Evolutionary conservation across 1,284 basidiomycete genomes (phyloP).

Genomic region (Microbotryum violaceum): DNA sequence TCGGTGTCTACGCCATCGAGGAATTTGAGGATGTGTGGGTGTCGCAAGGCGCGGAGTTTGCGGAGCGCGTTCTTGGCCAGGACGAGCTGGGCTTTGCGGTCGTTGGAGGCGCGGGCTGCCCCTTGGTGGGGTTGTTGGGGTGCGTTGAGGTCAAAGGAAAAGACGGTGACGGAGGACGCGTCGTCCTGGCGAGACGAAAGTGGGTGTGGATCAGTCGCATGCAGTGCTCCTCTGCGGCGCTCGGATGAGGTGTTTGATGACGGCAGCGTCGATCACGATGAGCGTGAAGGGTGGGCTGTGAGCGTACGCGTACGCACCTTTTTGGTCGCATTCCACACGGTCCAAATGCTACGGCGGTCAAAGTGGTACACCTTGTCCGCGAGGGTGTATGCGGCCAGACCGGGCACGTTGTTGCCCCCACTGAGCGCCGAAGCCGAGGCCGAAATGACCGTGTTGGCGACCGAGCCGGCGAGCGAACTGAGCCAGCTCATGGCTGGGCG

Average conservation of each 20-base stretch:
- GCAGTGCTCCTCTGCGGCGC: neutral
- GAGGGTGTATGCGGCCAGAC: conserved; percentile 55
- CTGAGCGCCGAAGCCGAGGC: conserved; percentile 20
- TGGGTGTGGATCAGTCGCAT: neutral
- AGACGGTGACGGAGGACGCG: conserved; percentile 69
- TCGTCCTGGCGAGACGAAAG: conserved; percentile 62
- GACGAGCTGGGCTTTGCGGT: conserved; percentile 54
- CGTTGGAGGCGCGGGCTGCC: conserved; percentile 49
- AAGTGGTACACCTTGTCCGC: conserved; percentile 64
- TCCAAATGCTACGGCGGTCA: conserved; percentile 67
- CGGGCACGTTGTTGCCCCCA: conserved; percentile 23
- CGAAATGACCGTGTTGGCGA: conserved; percentile 20
- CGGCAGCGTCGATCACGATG: too few species aligned
- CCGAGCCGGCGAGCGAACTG: neutral
- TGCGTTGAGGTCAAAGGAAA: conserved; percentile 53
- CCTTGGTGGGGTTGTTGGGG: neutral
- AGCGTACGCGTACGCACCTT: conserved; percentile 51
- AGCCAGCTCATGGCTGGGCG: neutral
- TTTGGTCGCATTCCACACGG: conserved; percentile 77
- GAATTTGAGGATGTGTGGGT: conserved; percentile 92
- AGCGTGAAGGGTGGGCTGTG: too few species aligned
- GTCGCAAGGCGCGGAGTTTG: conserved; percentile 82
- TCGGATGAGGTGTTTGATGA: neutral
- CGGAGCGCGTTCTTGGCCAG: conserved; percentile 85
- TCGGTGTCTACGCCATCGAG: conserved; percentile 72